These are phyloP conservation scores for Trypanosoma theileri DNA, from an alignment of 208 protist genomes.

Conservation along the genomic window DNA sequence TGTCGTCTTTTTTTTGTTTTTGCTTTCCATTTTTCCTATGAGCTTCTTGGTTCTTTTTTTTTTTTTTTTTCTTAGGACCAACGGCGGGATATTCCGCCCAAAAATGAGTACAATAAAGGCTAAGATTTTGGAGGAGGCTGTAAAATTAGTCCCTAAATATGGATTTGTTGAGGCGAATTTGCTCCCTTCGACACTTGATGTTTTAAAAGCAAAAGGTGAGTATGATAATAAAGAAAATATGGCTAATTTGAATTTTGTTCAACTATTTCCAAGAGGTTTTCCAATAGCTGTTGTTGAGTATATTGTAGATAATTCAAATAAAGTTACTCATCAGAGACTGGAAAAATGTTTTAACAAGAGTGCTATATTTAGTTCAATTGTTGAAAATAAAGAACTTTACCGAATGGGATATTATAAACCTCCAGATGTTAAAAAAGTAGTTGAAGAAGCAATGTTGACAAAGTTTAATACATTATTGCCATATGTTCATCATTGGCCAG, in stretches of 20 bases:
- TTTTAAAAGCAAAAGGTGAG: not conserved
- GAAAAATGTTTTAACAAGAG: constrained; percentile 57
- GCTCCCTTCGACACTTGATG: constrained; percentile 27
- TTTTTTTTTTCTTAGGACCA: no score
- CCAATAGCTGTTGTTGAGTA: constrained; percentile 62
- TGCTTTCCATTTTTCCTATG: not conserved
- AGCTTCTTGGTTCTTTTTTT: not conserved
- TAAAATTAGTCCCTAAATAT: constrained; percentile 35
- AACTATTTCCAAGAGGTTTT: constrained; percentile 67
- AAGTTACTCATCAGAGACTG: constrained; percentile 34
- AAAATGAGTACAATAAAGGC: constrained; percentile 9
- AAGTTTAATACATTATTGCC: constrained; percentile 52
- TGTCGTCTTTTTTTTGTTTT: not conserved
- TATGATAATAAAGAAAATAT: not conserved
- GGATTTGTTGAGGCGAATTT: constrained; percentile 51
- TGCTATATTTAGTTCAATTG: constrained; percentile 43
- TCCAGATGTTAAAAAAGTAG: constrained; percentile 48
- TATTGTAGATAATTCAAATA: constrained; percentile 52
- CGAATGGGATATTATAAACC: constrained; percentile 34
- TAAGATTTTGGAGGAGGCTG: constrained; percentile 40
- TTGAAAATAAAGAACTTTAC: constrained; percentile 60
- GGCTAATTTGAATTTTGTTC: constrained; percentile 10
- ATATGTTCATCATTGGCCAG: constrained; percentile 49
- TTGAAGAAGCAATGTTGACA: constrained; percentile 42
- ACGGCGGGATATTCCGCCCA: no score